Evolutionary conservation across 139 green algal species (phyloP), one percentile per base, ranked within the genome.

Genomic region (Tetratostichococcus sp.): DNA sequence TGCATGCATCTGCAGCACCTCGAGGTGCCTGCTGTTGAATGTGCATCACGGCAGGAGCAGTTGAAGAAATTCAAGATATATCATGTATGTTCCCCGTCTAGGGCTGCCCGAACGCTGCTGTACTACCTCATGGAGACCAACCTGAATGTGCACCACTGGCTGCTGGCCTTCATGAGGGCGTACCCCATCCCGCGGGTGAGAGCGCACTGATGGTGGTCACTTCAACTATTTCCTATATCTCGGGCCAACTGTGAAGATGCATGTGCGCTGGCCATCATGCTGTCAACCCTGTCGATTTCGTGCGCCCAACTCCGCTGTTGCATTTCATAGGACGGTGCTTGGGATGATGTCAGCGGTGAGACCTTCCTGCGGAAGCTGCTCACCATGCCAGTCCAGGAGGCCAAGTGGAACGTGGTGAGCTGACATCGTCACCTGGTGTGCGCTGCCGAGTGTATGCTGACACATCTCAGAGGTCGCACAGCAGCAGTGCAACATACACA

Each of bases 311-410:
- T n/a, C n/a, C n/a, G n/a, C 39, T 50, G 8, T 14, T 50, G 39
- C 14, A 14, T 14, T 50, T 14, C 8, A 50, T 76, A 89, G 82
- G 74, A 89, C 69, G 91, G 91, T 31, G 79, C 65, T 65, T 95
- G 91, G 91, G 89, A 93, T 57, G 91, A 96, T 21, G 83, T 96
- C 30, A 89, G 79, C 71, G 91, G 91, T 0, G 91, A 96, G 70
- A 83, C 86, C 0, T 95, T 97, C 72, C 76, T 97, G 43, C 81
- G 91, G 34, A 86, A 83, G 59, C 79, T 97, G 75, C 79, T 97
- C 5, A 70, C 72, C 28, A 92, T 89, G 81, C 85, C 85, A 0
- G 84, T 91, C 25, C 83, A 90, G 50, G 75, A 83, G 28, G 87
- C 87, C 5, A 82, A 77, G 32, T 86, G 74, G 35, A 79, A 16